Evolutionary conservation across 768 basidiomycete species (phyloP), one percentile per base, ranked within the genome.

Genomic region (Sistotremastrum niveocremeum): DNA sequence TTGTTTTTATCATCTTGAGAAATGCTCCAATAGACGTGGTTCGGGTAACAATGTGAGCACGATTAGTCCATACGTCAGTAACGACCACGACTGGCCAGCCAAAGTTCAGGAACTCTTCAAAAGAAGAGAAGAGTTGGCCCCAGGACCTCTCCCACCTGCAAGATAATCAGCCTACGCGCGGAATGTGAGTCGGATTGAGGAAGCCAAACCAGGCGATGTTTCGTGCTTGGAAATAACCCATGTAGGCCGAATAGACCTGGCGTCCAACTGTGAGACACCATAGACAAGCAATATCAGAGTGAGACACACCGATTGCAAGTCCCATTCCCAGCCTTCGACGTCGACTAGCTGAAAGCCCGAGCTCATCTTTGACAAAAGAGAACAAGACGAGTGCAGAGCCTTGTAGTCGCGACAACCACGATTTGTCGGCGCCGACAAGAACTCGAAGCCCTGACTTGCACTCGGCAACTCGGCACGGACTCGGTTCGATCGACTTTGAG

Each of bases 11-110:
- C 85, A 88, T 89, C 64, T 80, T 84, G 41, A 85, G 60, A 54
- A 89, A 89, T 1, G 83, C 78, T 4, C 73, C 71, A 41, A 89
- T 69, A 33, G 80, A 81, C 3, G 69, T 77, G 50, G 77, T 62
- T 41, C 81, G 73, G n/a, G 84, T 87, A 28, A 84, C 84, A 46
- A 89, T 80, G 59, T 88, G 85, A 0, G 83, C 76, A 50, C 71
- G 71, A 11, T 82, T 79, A 1, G 86, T 84, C 58, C 69, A 71
- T 38, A 68, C 57, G 57, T 87, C 83, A 34, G 86, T 87, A 39
- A 84, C 74, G 1, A 77, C 77, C 50, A 89, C 80, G 11, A 74
- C 77, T 4, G 86, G 86, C 86, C 85, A 89, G 37, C 81, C 83
- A 59, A 87, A 88, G 8, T 73, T 68, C 34, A 89, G 68, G 60